phyloP scores from a whole-genome alignment of 352 stramenopile genomes.

The Phytophthora citrophthora region DNA sequence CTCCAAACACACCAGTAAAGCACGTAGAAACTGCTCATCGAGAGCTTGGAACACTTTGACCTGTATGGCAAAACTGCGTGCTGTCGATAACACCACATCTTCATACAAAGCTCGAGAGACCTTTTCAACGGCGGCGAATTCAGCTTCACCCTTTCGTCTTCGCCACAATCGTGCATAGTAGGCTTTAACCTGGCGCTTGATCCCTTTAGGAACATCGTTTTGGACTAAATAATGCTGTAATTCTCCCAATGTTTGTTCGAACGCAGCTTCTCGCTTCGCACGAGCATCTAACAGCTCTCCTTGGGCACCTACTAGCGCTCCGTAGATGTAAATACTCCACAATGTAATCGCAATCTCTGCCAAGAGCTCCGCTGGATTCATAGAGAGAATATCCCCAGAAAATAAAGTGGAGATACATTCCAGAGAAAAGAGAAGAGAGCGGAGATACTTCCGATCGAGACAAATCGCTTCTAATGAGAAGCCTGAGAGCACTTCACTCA shows the following conservation, averaged over 20 bases:
- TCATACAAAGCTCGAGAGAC: conserved; percentile 64
- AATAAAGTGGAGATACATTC: conserved; percentile 76
- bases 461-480: conserved; percentile 30
- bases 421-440: conserved; percentile 66
- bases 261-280: conserved; percentile 51
- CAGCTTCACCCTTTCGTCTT: conserved; percentile 54
- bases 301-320: conserved; percentile 63
- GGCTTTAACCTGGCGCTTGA: conserved; percentile 76
- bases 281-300: conserved; percentile 58
- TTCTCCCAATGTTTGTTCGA: conserved; percentile 70
- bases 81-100: conserved; percentile 63
- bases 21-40: conserved; percentile 52
- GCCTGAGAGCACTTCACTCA: conserved; percentile 9
- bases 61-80: conserved; percentile 52
- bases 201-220: conserved; percentile 66
- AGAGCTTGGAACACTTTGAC: conserved; percentile 57
- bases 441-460: conserved; percentile 65
- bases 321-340: conserved; percentile 77
- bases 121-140: conserved; percentile 53
- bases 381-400: conserved; percentile 72
- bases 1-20: conserved; percentile 58
- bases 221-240: conserved; percentile 76
- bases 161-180: conserved; percentile 75
- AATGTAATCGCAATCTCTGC: conserved; percentile 65
- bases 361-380: conserved; percentile 69